Evolutionary conservation across 2,329 filamentous ascomycete genomes (phyloP), one percentile per base, ranked within the genome.

Genomic region (Penicillium crustosum): DNA sequence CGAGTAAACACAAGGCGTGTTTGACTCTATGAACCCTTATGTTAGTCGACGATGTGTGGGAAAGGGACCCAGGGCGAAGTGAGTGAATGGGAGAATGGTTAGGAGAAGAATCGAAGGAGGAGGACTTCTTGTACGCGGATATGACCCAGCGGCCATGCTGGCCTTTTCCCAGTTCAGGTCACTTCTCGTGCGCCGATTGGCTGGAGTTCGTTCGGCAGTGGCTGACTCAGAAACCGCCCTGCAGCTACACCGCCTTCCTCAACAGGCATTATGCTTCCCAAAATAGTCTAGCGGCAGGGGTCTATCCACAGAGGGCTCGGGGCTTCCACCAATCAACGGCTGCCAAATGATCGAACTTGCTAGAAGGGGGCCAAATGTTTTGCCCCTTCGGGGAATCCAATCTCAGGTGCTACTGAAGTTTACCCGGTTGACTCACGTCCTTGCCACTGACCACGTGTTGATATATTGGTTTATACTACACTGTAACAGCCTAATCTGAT

Each of bases 91-190:
- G 45, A 61, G 63, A 63, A 52, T 53, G 52, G 53, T 58, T 41
- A 57, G 55, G 52, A 59, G 59, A 60, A 59, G 55, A 59, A 47
- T 53, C 48, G 61, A 60, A 61, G 57, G 50, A 60, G 62, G 58
- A 64, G 55, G 59, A 59, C 57, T 66, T 68, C 70, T 73, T 74
- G 69, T 72, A 74, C 70, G 64, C 67, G 61, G 66, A 69, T 61
- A 59, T 65, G 60, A 60, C 66, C 61, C 68, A 71, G 70, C 71
- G 72, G 73, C 75, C 74, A 77, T 72, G 69, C 70, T 78, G 75
- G 74, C 75, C 75, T 78, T 77, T 78, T 77, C 74, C 49, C 53
- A 63, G 68, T 68, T 70, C 67, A 72, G 73, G 72, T 72, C 74
- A 78, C 73, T 78, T 60, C 68, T 73, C 69, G 64, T 19, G 9